A percentile compares a stretch with the other conserved stretches of the same genome.
These are phyloP conservation scores for Hyaloscypha bicolor DNA, from an alignment of 495 filamentous ascomycete species.

Conservation along the genomic window DNA sequence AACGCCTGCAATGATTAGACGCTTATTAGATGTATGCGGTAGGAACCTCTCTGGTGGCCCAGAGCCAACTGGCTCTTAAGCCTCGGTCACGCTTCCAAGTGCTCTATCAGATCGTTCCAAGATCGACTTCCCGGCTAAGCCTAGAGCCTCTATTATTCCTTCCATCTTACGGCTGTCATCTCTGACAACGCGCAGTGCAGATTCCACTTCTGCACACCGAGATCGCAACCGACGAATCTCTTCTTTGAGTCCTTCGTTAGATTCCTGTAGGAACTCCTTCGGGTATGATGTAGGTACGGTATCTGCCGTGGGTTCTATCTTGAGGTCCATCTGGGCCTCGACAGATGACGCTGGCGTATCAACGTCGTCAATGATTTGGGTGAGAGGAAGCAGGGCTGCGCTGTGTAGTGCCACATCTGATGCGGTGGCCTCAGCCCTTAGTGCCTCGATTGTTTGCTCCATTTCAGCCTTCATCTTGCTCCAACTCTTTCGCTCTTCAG, in stretches of 20 bases:
- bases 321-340: neutral
- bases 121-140: slow-evolving; percentile 20
- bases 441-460: slow-evolving; percentile 29
- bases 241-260: slow-evolving; percentile 18
- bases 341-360: slow-evolving; percentile 3
- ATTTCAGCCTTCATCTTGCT: slow-evolving; percentile 39
- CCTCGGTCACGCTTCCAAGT: slow-evolving; percentile 9
- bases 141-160: slow-evolving; percentile 22
- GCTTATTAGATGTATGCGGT: neutral
- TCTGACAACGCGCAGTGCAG: slow-evolving; percentile 21
- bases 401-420: neutral
- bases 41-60: neutral
- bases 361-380: neutral
- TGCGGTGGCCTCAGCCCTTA: slow-evolving; percentile 1
- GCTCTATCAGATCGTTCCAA: slow-evolving; percentile 21
- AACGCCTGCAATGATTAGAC: slow-evolving; percentile 2
- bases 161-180: slow-evolving; percentile 30
- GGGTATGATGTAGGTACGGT: slow-evolving; percentile 8
- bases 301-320: slow-evolving; percentile 8
- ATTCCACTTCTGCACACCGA: slow-evolving; percentile 27
- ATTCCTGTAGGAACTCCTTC: slow-evolving; percentile 2
- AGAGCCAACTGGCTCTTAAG: neutral
- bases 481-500: slow-evolving; percentile 43
- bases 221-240: slow-evolving; percentile 27
- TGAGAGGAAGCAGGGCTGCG: neutral